Percentiles rank a stretch among this genome's conserved stretches.
phyloP scores from a whole-genome alignment of 1,284 basidiomycete species.

The Stereum hirsutum region DNA sequence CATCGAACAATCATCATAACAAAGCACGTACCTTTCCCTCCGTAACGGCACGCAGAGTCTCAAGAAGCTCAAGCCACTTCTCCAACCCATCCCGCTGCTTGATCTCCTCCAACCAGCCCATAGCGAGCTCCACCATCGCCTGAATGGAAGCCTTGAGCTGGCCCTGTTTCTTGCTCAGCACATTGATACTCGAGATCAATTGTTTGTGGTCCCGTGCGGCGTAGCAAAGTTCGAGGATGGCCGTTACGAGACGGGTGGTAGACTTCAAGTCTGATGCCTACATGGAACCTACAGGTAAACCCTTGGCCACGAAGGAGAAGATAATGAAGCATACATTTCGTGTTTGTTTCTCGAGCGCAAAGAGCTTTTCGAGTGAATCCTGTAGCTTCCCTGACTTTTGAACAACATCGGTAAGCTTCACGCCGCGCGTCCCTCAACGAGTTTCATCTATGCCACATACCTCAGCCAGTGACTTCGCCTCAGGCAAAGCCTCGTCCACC shows the following conservation, averaged over 20 bases:
- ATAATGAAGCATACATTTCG: conserved; percentile 64
- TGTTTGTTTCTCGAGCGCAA: conserved; percentile 90
- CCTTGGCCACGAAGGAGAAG: not conserved
- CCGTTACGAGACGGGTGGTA: conserved; percentile 79
- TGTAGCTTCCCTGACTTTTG: conserved; percentile 67
- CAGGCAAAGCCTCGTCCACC: conserved; percentile 53
- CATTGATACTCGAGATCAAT: conserved; percentile 66
- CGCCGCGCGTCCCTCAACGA: not conserved
- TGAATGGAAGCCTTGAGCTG: conserved; percentile 90
- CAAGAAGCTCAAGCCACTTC: conserved; percentile 81
- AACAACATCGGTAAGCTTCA: conserved; percentile 8
- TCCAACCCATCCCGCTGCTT: conserved; percentile 58
- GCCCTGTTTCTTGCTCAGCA: conserved; percentile 93
- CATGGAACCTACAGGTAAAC: not conserved
- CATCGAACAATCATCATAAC: conserved; percentile 1
- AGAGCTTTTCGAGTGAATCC: conserved; percentile 86
- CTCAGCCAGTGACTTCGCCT: conserved; percentile 45
- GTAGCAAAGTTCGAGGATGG: conserved; percentile 67
- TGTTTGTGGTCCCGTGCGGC: conserved; percentile 59
- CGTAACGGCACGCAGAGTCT: conserved; percentile 86
- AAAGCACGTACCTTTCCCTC: conserved; percentile 78
- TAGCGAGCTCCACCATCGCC: conserved; percentile 82
- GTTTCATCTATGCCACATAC: conserved; percentile 27
- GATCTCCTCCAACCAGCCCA: conserved; percentile 74
- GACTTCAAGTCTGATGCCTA: conserved; percentile 91